Percentiles rank a stretch among this genome's conserved stretches.
These are phyloP conservation scores for Carpinus viminea DNA, from an alignment of 306 rosid species.

Conservation along the genomic window DNA sequence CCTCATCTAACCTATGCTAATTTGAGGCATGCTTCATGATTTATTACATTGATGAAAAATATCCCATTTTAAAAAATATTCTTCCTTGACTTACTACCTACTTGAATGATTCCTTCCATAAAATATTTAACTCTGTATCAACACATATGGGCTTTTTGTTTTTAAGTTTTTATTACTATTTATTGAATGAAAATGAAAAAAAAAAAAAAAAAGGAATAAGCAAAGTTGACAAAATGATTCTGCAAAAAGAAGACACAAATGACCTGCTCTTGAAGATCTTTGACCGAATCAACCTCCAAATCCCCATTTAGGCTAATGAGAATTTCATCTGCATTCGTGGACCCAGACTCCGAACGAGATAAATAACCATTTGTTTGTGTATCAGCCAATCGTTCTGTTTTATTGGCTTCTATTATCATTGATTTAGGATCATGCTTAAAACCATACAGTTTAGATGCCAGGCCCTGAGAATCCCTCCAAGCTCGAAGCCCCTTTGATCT, in stretches of 20 bases:
- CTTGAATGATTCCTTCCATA: neutral
- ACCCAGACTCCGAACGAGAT: slow-evolving; percentile 78
- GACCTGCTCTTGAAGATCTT: slow-evolving; percentile 95
- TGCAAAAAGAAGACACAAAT: slow-evolving; percentile 26
- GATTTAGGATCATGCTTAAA: slow-evolving; percentile 72
- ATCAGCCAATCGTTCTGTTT: slow-evolving; percentile 38
- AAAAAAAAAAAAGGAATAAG: neutral
- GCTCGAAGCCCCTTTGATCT: slow-evolving; percentile 85
- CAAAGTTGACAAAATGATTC: neutral
- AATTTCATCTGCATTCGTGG: slow-evolving; percentile 82
- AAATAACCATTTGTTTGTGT: slow-evolving; percentile 52
- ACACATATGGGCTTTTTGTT: neutral
- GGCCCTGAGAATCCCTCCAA: slow-evolving; percentile 85
- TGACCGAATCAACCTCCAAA: slow-evolving; percentile 73
- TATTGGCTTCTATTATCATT: slow-evolving; percentile 47
- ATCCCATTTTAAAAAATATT: neutral
- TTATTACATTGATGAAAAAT: neutral
- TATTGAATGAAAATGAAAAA: neutral
- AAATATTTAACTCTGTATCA: neutral
- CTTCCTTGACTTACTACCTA: neutral
- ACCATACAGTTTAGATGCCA: slow-evolving; percentile 85
- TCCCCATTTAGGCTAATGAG: slow-evolving; percentile 78
- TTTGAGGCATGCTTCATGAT: neutral
- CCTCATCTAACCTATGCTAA: neutral
- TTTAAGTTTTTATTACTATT: neutral